Base-by-base conservation (phyloP, 768 basidiomycete genomes). In the Lactifluus volemus region DNA sequence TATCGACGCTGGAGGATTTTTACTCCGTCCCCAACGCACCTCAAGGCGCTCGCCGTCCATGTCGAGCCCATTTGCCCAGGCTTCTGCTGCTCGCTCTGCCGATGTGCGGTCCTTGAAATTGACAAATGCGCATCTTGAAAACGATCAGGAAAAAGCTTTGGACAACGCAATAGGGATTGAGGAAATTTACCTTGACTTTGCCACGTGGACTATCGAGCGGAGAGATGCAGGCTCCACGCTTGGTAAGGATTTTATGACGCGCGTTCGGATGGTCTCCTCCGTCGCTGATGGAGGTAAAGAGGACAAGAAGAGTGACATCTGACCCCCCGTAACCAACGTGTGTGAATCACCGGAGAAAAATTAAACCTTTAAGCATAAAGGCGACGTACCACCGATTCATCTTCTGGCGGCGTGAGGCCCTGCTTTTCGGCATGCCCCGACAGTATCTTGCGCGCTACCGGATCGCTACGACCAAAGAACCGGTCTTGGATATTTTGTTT, bases 401-500 rank as follows among this genome's bases (percentile, higher is more conserved):
- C 97, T 63, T 93, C 93, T 60, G 97, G 97, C 15, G 93, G 86
- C 57, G 88, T 85, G 55, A 99, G 76, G 0, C 95, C 96, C 68
- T 89, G 84, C 25, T 70, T 77, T 48, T 88, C 87, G 0, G 96
- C 94, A 71, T 91, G 83, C n/a, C 74, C 79, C 2, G 81, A 72
- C 72, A 99, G 70, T 48, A 98, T 94, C 74, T 93, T 97, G 63
- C 82, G 83, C 10, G 97, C 97, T 4, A 99, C 96, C 12, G 96
- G 93, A 70, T 98, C 97, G 64, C 90, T 91, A 30, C 78, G 77
- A 6, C 97, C 97, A 72, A 98, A 86, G 73, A 92, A 98, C 54
- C 97, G 80, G 74, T 98, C 96, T 67, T 89, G 86, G 53, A 98
- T 86, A 69, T 92, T 98, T 74, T 99, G 96, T 67, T 93, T 88